phyloP scores from a whole-genome alignment of 1,139 yeast genomes.

The Geotrichum klebahnii region DNA sequence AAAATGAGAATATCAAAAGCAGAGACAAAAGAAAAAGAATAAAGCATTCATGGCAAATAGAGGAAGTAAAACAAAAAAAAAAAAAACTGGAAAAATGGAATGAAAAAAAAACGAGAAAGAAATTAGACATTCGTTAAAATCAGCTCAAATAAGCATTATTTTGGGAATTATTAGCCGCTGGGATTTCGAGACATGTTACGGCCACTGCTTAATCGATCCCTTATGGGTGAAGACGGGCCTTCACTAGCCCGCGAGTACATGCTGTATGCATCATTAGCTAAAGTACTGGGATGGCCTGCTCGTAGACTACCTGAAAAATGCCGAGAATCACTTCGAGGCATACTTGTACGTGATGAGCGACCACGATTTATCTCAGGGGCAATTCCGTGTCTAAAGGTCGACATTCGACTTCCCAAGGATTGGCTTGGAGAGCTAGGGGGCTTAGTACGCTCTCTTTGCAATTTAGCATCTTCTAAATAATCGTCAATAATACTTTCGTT shows the following conservation, averaged over 20 bases:
- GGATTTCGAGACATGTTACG: neutral
- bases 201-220: neutral
- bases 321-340: neutral
- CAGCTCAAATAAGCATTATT: neutral
- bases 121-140: neutral
- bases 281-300: constrained; percentile 1
- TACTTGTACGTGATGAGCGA: constrained; percentile 14
- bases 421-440: constrained; percentile 16
- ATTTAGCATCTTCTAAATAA: constrained; percentile 24
- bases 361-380: constrained; percentile 34
- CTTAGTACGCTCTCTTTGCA: constrained; percentile 7
- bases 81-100: neutral
- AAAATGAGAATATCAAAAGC: no score
- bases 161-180: neutral
- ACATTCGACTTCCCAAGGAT: constrained; percentile 23
- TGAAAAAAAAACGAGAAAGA: neutral
- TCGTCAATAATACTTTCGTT: constrained; percentile 22
- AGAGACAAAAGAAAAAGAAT: no score
- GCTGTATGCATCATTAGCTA: constrained; percentile 2
- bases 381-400: constrained; percentile 31
- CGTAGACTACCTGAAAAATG: neutral
- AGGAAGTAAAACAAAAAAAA: neutral
- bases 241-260: constrained; percentile 9
- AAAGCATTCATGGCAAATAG: neutral
- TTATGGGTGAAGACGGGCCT: constrained; percentile 1